These are phyloP conservation scores for Volvariella surrecta DNA, from an alignment of 1,284 basidiomycete species.

Conservation along the genomic window DNA sequence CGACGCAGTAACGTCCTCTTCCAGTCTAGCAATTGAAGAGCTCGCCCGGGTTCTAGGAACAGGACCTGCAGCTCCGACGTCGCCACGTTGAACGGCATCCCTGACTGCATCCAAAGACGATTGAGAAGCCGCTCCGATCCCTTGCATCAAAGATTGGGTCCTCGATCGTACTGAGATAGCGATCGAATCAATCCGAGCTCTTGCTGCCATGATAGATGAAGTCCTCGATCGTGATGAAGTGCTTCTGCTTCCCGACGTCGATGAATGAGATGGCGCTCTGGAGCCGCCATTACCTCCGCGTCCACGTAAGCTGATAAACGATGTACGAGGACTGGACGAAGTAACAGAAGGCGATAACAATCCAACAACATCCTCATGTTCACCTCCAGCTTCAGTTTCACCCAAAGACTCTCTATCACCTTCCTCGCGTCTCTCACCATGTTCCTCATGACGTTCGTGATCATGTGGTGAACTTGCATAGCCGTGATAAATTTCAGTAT, in stretches of 20 bases:
- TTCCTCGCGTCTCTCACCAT: slow-evolving; percentile 16
- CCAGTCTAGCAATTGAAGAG: slow-evolving; percentile 53
- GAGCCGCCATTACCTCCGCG: slow-evolving; percentile 3
- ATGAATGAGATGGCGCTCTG: not conserved
- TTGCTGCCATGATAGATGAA: slow-evolving; percentile 19
- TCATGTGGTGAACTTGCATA: not conserved
- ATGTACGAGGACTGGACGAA: slow-evolving; percentile 9
- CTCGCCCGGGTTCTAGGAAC: slow-evolving; percentile 41
- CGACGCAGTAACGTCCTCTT: slow-evolving; percentile 29
- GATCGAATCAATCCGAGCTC: slow-evolving; percentile 42
- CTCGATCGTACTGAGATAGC: slow-evolving; percentile 43
- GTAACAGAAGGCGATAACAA: not conserved
- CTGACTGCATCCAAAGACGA: slow-evolving; percentile 51
- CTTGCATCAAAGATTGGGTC: slow-evolving; percentile 56
- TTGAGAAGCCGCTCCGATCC: slow-evolving; percentile 49
- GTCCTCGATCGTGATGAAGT: slow-evolving; percentile 17
- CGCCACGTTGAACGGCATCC: slow-evolving; percentile 15
- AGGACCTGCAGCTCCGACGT: slow-evolving; percentile 20
- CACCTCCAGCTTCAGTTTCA: slow-evolving; percentile 39
- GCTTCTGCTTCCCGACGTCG: not conserved
- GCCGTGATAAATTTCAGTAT: no score
- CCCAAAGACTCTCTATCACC: slow-evolving; percentile 27
- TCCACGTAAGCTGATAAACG: slow-evolving; percentile 16
- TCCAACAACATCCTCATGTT: slow-evolving; percentile 47
- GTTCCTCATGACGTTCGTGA: not conserved